Evolutionary conservation across 1,139 yeast species (phyloP), one percentile per base, ranked within the genome.

Genomic region (Candida tetrigidarum): DNA sequence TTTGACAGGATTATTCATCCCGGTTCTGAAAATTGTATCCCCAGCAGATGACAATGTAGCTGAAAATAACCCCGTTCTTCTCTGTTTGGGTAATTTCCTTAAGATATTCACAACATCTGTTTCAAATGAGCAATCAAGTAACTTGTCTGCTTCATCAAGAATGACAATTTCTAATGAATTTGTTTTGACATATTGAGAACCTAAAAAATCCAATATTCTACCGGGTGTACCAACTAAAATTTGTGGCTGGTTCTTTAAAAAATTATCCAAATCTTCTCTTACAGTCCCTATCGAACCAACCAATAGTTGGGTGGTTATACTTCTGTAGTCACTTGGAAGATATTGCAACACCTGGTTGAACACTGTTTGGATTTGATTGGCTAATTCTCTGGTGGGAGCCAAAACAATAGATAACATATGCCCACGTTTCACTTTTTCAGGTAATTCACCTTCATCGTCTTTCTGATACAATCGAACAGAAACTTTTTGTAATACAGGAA

Each of bases 151-250:
- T 65, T 93, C 99, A 64, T 93, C 99, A 42, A 93, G 66, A 7
- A 95, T 84, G 15, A 86, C 78, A 37, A 87, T 80, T 55, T 90
- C 96, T 42, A 91, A 76, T 3, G 85, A 75, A 10, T 66, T 67
- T 0, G 85, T 74, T 52, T 80, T 79, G 1, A 85, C 81, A 16
- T 64, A 56, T 26, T 66, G 66, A 4, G 79, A 66, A n/a, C 40
- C 34, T 27, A 93, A 60, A 54, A 95, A 84, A 51, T 93, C 97
- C 19, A 86, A 64, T 33, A 90, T 62, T 58, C 99, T 78, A 3
- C 99, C 99, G 0, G 99, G 99, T 0, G 99, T 93, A 1, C 96
- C 97, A 16, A 95, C 83, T 30, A 95, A 59, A 37, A 92, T 80
- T 42, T 87, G 92, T 1, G 96, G 91, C 49, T 69, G 71, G 2